A percentile compares a stretch with the other conserved stretches of the same genome.
Conservation (phyloP, 2,329 filamentous ascomycete genomes). For the Nemania serpens region DNA sequence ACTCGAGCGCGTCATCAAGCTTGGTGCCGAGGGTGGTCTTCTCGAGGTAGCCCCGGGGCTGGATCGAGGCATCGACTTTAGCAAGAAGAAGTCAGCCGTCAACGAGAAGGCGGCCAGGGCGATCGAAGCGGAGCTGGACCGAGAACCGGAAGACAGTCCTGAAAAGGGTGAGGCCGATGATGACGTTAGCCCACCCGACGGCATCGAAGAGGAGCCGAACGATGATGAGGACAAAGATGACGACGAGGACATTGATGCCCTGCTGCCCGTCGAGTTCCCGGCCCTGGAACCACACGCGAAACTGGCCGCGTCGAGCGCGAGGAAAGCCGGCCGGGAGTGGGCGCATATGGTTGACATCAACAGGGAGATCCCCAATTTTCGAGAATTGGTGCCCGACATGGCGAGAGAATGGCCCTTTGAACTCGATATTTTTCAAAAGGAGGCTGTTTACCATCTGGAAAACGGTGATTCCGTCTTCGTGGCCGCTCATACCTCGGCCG, state of each 20-base stretch:
- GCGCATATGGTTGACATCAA: constrained; percentile 98
- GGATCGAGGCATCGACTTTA: constrained; percentile 74
- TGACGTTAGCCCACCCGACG: constrained; percentile 25
- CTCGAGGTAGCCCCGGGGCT: constrained; percentile 84
- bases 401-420: constrained; percentile 96
- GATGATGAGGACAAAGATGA: constrained; percentile 47
- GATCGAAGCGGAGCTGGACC: constrained; percentile 54
- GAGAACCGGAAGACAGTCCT: constrained; percentile 48
- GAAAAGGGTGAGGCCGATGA: constrained; percentile 40
- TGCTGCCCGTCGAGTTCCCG: constrained; percentile 91
- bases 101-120: constrained; percentile 69
- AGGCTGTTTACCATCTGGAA: constrained; percentile 96
- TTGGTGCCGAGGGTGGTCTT: constrained; percentile 76
- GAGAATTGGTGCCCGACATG: constrained; percentile 93
- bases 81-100: constrained; percentile 59
- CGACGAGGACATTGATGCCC: constrained; percentile 74
- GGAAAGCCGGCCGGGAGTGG: constrained; percentile 84
- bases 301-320: constrained; percentile 71
- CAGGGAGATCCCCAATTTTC: constrained; percentile 90
- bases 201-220: constrained; percentile 36
- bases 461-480: constrained; percentile 97
- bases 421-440: constrained; percentile 96
- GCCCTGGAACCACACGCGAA: constrained; percentile 83
- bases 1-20: constrained; percentile 85
- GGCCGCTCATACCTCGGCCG: constrained; percentile 94